phyloP scores from a whole-genome alignment of 768 basidiomycete species.

The Pleurotus platypus region DNA sequence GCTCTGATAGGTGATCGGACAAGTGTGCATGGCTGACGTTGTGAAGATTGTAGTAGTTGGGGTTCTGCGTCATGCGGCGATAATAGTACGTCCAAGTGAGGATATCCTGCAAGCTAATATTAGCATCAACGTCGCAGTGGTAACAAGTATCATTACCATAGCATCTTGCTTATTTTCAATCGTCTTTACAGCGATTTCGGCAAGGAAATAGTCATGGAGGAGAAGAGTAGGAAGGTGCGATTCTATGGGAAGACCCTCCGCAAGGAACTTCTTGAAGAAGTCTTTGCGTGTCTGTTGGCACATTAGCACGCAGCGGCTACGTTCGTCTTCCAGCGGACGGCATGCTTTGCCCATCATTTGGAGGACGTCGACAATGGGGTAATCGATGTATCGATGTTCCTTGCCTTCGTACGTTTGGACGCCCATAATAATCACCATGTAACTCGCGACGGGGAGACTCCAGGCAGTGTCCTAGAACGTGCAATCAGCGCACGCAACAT shows the following conservation, averaged over 20 bases:
- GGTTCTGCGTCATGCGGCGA: constrained; percentile 95
- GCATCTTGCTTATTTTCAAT: constrained; percentile 99
- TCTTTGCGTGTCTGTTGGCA: constrained; percentile 97
- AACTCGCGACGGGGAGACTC: constrained; percentile 89
- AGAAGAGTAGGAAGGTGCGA: constrained; percentile 88
- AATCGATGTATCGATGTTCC: constrained; percentile 97
- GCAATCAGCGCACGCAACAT: not conserved
- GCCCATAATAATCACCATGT: constrained; percentile 99
- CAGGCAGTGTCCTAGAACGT: constrained; percentile 82
- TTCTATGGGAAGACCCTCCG: constrained; percentile 96
- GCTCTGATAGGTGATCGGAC: constrained; percentile 92
- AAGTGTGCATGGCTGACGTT: constrained; percentile 95
- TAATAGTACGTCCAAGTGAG: constrained; percentile 99
- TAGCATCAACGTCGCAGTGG: not conserved
- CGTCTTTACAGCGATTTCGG: constrained; percentile 97
- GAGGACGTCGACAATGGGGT: constrained; percentile 96
- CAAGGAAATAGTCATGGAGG: constrained; percentile 95
- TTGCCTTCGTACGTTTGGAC: constrained; percentile 95
- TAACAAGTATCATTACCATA: constrained; percentile 50
- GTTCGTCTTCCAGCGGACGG: constrained; percentile 82
- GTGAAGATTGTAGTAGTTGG: constrained; percentile 92
- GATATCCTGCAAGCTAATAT: constrained; percentile 61
- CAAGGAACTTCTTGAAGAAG: constrained; percentile 98
- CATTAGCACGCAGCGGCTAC: constrained; percentile 94
- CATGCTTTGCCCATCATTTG: constrained; percentile 99